Conservation (phyloP, 768 basidiomycete species). For the Termitomyces heimii region DNA sequence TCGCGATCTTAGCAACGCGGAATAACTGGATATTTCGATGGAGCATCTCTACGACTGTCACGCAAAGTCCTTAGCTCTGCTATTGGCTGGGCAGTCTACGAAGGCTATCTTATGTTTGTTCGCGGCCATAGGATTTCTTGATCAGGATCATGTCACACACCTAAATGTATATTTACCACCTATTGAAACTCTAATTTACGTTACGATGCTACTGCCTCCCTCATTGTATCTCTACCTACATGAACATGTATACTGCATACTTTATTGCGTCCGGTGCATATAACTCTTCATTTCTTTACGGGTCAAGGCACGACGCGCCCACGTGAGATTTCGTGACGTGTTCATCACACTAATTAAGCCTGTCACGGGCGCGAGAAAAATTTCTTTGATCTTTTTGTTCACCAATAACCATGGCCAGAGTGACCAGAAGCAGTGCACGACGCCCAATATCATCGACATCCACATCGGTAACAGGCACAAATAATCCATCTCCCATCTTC, state of each 20-base stretch:
- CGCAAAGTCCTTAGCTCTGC: conserved; percentile 87
- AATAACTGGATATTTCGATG: conserved; percentile 77
- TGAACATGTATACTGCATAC: not conserved
- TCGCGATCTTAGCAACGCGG: conserved; percentile 63
- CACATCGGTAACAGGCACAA: conserved; percentile 35
- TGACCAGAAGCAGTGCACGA: conserved; percentile 27
- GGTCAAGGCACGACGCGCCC: conserved; percentile 10
- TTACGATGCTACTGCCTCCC: not conserved
- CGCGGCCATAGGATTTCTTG: conserved; percentile 19
- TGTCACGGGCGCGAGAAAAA: conserved; percentile 20
- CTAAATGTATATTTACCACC: not conserved
- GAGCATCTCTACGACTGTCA: conserved; percentile 73
- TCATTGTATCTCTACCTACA: not conserved
- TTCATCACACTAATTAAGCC: conserved; percentile 21
- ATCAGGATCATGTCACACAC: not conserved
- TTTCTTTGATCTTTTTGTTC: conserved; percentile 15
- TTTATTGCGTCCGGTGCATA: not conserved
- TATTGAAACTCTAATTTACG: not conserved
- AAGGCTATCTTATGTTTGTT: conserved; percentile 63
- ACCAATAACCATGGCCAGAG: conserved; percentile 23
- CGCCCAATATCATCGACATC: conserved; percentile 24
- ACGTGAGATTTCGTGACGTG: conserved; percentile 27
- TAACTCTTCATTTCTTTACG: not conserved
- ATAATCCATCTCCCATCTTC: conserved; percentile 44
- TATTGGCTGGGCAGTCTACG: conserved; percentile 90